These are phyloP conservation scores for Aspergillus sp. DNA, from an alignment of 2,329 filamentous ascomycete genomes.

Conservation along the genomic window DNA sequence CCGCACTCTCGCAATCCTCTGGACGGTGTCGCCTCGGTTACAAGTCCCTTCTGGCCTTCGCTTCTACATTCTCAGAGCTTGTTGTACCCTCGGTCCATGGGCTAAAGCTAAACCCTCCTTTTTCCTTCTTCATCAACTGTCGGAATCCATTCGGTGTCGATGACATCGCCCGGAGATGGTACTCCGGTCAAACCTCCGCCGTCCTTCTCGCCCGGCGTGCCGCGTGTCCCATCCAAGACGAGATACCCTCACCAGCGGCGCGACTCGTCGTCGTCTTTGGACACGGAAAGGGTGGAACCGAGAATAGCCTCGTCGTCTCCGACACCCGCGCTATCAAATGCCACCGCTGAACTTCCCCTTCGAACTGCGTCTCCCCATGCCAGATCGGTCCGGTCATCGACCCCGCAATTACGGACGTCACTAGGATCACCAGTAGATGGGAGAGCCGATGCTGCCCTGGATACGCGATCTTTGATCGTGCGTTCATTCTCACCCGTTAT, in stretches of 20 bases:
- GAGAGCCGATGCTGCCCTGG: slow-evolving; percentile 53
- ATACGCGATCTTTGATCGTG: slow-evolving; percentile 67
- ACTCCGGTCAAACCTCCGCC: slow-evolving; percentile 66
- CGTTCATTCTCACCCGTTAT: slow-evolving; percentile 87
- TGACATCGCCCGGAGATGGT: slow-evolving; percentile 68
- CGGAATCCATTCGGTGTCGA: slow-evolving; percentile 49
- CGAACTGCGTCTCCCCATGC: slow-evolving; percentile 67
- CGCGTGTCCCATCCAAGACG: slow-evolving; percentile 60
- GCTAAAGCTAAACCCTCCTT: slow-evolving; percentile 23
- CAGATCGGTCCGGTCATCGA: slow-evolving; percentile 59
- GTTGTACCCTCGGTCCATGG: slow-evolving; percentile 26
- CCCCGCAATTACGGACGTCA: slow-evolving; percentile 47
- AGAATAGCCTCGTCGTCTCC: slow-evolving; percentile 59
- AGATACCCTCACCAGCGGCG: slow-evolving; percentile 51
- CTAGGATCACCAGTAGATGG: slow-evolving; percentile 52
- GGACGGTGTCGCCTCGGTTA: neutral
- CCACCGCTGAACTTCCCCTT: slow-evolving; percentile 66
- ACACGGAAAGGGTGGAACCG: slow-evolving; percentile 50
- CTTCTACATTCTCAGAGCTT: neutral
- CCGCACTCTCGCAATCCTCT: neutral
- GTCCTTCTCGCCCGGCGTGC: slow-evolving; percentile 66
- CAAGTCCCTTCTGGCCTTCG: neutral
- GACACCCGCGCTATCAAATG: slow-evolving; percentile 55
- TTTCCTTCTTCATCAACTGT: slow-evolving; percentile 18
- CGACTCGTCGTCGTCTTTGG: slow-evolving; percentile 51